A percentile compares a stretch with the other conserved stretches of the same genome.
These are phyloP conservation scores for Aspergillus spinulosporus DNA, from an alignment of 2,329 filamentous ascomycete species.

Conservation along the genomic window DNA sequence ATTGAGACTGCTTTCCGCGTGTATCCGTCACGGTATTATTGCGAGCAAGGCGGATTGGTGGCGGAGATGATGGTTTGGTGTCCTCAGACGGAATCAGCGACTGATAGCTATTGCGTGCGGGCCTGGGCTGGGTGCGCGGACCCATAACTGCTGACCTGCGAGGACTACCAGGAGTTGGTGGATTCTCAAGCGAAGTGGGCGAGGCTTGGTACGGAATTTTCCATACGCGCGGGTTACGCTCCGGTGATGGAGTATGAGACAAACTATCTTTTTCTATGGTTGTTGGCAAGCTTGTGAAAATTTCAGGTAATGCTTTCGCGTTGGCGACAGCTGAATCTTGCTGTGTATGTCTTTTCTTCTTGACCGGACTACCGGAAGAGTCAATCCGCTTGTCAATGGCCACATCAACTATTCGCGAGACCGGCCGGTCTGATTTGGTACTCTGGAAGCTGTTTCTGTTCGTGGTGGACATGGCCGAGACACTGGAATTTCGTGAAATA, in stretches of 20 bases:
- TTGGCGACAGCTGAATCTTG: constrained; percentile 22
- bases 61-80: constrained; percentile 5
- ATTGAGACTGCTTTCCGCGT: constrained; percentile 26
- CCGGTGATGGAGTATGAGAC: constrained; percentile 34
- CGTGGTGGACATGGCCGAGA: constrained; percentile 20
- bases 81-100: constrained; percentile 21
- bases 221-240: constrained; percentile 30
- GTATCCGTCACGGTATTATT: constrained; percentile 21
- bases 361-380: constrained; percentile 25
- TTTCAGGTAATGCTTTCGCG: constrained; percentile 26
- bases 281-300: constrained; percentile 29
- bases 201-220: constrained; percentile 25
- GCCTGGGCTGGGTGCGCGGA: constrained; percentile 34
- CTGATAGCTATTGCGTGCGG: constrained; percentile 25
- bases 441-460: constrained; percentile 20
- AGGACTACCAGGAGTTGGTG: constrained; percentile 29
- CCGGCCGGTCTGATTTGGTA: constrained; percentile 6
- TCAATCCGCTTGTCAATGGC: neutral
- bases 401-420: constrained; percentile 12
- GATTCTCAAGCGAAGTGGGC: constrained; percentile 28
- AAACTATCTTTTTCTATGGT: constrained; percentile 19
- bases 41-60: neutral
- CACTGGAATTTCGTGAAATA: constrained; percentile 20
- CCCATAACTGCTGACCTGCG: constrained; percentile 36
- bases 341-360: constrained; percentile 27